Evolutionary conservation across 371 early-diverging fungal species (phyloP).

Genomic region (Lichtheimia corymbifera): DNA sequence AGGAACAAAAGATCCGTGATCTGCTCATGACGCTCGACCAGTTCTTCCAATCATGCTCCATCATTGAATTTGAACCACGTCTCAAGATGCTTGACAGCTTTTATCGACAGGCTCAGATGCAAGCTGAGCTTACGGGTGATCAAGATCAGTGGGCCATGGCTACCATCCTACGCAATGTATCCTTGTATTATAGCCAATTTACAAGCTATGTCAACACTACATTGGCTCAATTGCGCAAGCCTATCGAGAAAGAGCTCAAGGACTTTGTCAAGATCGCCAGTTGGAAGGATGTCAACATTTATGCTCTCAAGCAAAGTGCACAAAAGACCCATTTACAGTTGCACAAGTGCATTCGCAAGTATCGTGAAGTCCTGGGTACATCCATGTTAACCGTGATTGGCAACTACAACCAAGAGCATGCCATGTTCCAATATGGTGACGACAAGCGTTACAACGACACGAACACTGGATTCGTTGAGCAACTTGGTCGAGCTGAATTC

Average conservation of each 20-base stretch:
- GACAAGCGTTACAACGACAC: conserved; percentile 45
- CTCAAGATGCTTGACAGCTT: conserved; percentile 78
- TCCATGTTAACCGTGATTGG: conserved; percentile 80
- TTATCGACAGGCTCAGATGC: conserved; percentile 58
- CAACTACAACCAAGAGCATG: conserved; percentile 57
- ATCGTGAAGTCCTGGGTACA: conserved; percentile 71
- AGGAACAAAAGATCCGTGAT: conserved; percentile 30
- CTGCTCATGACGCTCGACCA: conserved; percentile 72
- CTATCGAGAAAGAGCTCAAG: conserved; percentile 87
- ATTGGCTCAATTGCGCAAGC: conserved; percentile 62
- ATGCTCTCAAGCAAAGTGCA: conserved; percentile 88
- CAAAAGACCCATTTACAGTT: conserved; percentile 89
- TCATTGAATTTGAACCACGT: conserved; percentile 85
- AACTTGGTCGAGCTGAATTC: conserved; percentile 28
- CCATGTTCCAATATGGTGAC: conserved; percentile 55
- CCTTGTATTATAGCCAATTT: conserved; percentile 84
- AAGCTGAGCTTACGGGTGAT: conserved; percentile 32
- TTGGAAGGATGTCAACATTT: conserved; percentile 97
- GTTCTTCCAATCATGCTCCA: conserved; percentile 76
- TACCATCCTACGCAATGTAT: conserved; percentile 57
- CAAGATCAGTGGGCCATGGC: conserved; percentile 28
- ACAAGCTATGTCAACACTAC: conserved; percentile 51
- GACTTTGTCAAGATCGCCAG: conserved; percentile 93
- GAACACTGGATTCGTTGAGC: conserved; percentile 33
- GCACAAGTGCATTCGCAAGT: conserved; percentile 87